phyloP scores from a whole-genome alignment of 108 stramenopile genomes.

The Fragilaria radians region DNA sequence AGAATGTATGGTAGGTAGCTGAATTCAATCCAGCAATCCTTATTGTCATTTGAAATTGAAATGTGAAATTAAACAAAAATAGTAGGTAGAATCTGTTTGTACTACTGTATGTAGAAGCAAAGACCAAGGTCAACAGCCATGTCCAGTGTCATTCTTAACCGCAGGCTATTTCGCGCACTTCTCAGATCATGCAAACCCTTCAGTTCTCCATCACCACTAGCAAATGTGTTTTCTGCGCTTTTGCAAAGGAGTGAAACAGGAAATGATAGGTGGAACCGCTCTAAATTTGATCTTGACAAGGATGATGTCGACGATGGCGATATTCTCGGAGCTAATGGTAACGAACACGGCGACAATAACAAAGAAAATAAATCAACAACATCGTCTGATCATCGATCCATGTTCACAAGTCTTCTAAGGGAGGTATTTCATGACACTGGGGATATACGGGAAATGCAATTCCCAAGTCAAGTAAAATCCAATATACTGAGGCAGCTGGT shows the following conservation, averaged over 20 bases:
- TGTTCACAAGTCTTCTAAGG: background rate
- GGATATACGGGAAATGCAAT: slow-evolving; percentile 21
- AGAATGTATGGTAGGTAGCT: too few species aligned
- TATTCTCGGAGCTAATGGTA: background rate
- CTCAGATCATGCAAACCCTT: slow-evolving; percentile 57
- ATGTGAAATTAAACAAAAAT: too few species aligned
- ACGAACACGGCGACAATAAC: slow-evolving; percentile 21
- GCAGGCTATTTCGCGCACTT: slow-evolving; percentile 58
- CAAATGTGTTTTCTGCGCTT: slow-evolving; percentile 35
- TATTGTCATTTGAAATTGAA: too few species aligned
- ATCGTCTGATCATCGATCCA: background rate
- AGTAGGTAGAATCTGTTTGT: too few species aligned
- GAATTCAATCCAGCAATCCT: too few species aligned
- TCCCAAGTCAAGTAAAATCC: slow-evolving; percentile 18
- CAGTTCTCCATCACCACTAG: slow-evolving; percentile 37
- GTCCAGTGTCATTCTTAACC: background rate
- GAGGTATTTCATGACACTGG: slow-evolving; percentile 9
- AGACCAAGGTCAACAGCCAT: too few species aligned
- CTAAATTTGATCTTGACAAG: slow-evolving; percentile 14
- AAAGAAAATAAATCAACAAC: background rate
- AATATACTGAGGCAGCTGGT: slow-evolving; percentile 38
- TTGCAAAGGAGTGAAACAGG: slow-evolving; percentile 54
- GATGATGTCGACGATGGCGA: slow-evolving; percentile 5
- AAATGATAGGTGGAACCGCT: slow-evolving; percentile 41
- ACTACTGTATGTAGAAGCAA: too few species aligned